Conservation (phyloP, 805 yeast genomes). For the Ogataea haglerorum region DNA sequence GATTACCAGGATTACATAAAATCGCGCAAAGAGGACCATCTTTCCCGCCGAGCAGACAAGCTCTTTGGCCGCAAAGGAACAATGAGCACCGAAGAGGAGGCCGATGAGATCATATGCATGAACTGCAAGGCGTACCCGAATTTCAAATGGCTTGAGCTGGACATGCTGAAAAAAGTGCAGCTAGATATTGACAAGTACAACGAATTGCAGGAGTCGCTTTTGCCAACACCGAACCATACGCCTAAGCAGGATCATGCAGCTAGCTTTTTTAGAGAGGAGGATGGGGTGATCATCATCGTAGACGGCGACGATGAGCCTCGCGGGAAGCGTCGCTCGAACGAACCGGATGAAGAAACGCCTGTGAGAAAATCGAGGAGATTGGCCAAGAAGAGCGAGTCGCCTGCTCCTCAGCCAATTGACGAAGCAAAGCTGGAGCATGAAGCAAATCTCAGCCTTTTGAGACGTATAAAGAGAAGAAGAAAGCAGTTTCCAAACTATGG, state of each 20-base stretch:
- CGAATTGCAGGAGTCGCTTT: conserved; percentile 9
- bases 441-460: conserved; percentile 10
- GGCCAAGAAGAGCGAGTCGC: conserved; percentile 20
- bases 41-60: not conserved
- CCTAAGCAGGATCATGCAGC: conserved; percentile 20
- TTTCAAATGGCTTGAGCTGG: conserved; percentile 45
- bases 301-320: conserved; percentile 4
- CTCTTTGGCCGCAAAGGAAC: conserved; percentile 10
- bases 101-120: conserved; percentile 46
- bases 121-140: conserved; percentile 47
- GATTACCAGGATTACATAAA: conserved; percentile 5
- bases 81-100: conserved; percentile 15
- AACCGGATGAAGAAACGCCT: conserved; percentile 19
- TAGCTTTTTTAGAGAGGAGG: conserved; percentile 23
- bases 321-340: conserved; percentile 17
- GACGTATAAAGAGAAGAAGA: conserved; percentile 22
- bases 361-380: conserved; percentile 33
- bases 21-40: conserved; percentile 2
- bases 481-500: conserved; percentile 25
- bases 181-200: conserved; percentile 3
- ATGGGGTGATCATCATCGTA: conserved; percentile 21
- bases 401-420: conserved; percentile 1
- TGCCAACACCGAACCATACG: conserved; percentile 32
- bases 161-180: conserved; percentile 19
- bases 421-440: conserved; percentile 2